Base-by-base conservation (phyloP, 345 rosid genomes). In the Dimocarpus longan region DNA sequence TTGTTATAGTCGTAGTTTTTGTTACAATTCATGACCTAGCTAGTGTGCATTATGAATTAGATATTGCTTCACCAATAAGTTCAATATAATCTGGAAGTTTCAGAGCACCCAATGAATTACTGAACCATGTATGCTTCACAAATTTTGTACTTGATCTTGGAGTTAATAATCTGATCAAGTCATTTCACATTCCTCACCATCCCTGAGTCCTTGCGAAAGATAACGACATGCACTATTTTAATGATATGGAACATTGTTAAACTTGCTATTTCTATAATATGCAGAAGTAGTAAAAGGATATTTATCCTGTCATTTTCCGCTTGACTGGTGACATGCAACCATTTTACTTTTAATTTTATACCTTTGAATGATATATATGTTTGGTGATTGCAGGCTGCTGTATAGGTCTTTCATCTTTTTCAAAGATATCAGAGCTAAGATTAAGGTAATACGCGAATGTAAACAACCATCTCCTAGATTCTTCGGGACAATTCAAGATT, bases 311-410 rank as follows among this genome's bases (percentile, higher is more conserved):
- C 16, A 42, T 46, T n/a, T 22, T 13, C 8, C 16, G 4, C 46
- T 11, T 21, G 56, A 66, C 44, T 24, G 8, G 24, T 9, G 42
- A 8, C 5, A 10, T 81, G 83, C 78, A 68, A 4, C 19, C 26
- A 43, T 76, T 48, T 28, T 62, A 54, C n/a, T 5, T 48, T 19
- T 10, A 16, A 1, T 70, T 65, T n/a, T n/a, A n/a, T n/a, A n/a
- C n/a, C n/a, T n/a, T 54, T 24, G 5, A 52, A 48, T 46, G 43
- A 56, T 2, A 66, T 77, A n/a, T 12, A 56, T 54, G 26, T 40
- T 32, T 82, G 73, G 65, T 59, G 16, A 65, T 48, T 79, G 82
- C 82, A 82, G 85, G 85, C 28, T 13, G 72, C 79, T 44, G 80
- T 6, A 16, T 82, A 79, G 78, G 66, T 48, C 48, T 48, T 24